Evolutionary conservation across 2,329 filamentous ascomycete species (phyloP).

Genomic region (Cordyceps farinosa): DNA sequence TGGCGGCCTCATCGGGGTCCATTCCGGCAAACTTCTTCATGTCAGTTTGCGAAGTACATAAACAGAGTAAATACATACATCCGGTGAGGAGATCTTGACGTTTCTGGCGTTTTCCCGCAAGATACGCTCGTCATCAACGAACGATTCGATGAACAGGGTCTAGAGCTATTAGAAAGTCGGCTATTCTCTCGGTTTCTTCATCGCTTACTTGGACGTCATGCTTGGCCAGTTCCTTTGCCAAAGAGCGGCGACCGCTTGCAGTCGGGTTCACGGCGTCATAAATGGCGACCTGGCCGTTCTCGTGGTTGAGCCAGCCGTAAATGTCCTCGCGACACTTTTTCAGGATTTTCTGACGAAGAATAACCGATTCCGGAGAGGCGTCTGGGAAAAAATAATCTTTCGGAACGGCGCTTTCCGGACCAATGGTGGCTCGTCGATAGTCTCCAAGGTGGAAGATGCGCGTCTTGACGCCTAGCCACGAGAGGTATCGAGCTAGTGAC

Average conservation of each 20-base stretch:
- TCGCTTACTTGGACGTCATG: constrained; percentile 76
- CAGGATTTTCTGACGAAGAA: constrained; percentile 92
- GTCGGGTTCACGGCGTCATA: constrained; percentile 97
- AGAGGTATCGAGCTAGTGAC: constrained; percentile 86
- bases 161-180: constrained; percentile 35
- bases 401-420: constrained; percentile 77
- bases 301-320: constrained; percentile 91
- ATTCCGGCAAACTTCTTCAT: constrained; percentile 72
- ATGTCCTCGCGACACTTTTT: constrained; percentile 98
- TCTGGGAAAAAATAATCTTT: constrained; percentile 98
- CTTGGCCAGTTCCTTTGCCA: constrained; percentile 97
- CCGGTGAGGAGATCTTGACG: constrained; percentile 96
- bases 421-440: constrained; percentile 88
- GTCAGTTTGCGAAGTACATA: constrained; percentile 17
- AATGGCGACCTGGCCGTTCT: constrained; percentile 96
- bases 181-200: not conserved
- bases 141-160: constrained; percentile 96
- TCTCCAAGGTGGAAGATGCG: constrained; percentile 96
- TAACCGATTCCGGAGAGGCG: constrained; percentile 85
- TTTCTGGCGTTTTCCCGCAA: constrained; percentile 95
- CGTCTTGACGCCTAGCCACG: constrained; percentile 97
- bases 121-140: constrained; percentile 87
- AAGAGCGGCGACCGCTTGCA: constrained; percentile 71
- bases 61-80: constrained; percentile 53
- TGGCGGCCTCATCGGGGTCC: constrained; percentile 87